Conservation (phyloP, 2,329 filamentous ascomycete genomes). For the Thermomyces lanuginosus region DNA sequence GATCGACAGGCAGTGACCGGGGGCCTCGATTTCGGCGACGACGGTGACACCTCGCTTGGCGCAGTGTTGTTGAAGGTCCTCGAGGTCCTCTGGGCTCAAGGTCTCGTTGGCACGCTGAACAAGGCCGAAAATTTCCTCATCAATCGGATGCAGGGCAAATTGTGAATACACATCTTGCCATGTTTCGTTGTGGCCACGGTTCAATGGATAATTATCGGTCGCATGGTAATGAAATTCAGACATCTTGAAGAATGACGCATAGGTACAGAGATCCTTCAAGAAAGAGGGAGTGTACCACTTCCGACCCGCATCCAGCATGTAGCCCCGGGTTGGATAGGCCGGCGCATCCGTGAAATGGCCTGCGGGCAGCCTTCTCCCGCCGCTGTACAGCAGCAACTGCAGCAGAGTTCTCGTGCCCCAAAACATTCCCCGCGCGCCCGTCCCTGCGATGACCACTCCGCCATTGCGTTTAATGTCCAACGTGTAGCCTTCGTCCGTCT, state of each 20-base stretch:
- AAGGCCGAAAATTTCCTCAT: slow-evolving; percentile 32
- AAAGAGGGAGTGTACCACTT: slow-evolving; percentile 42
- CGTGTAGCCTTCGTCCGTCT: slow-evolving; percentile 36
- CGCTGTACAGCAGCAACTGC: slow-evolving; percentile 31
- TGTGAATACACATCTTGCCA: slow-evolving; percentile 37
- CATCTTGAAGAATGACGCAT: slow-evolving; percentile 46
- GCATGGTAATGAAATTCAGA: slow-evolving; percentile 44
- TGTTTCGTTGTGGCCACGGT: slow-evolving; percentile 32
- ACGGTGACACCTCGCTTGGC: slow-evolving; percentile 41
- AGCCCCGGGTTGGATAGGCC: slow-evolving; percentile 35
- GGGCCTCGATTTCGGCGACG: slow-evolving; percentile 44
- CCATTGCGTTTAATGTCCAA: slow-evolving; percentile 20
- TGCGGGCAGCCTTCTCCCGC: slow-evolving; percentile 22
- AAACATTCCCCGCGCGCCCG: slow-evolving; percentile 40
- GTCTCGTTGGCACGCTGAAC: slow-evolving; percentile 39
- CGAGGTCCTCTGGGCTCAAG: slow-evolving; percentile 36
- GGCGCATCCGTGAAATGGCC: slow-evolving; percentile 35
- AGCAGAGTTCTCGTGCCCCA: slow-evolving; percentile 42
- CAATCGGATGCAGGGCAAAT: slow-evolving; percentile 39
- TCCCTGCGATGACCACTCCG: slow-evolving; percentile 33
- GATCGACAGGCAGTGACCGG: slow-evolving; percentile 40
- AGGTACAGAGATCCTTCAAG: slow-evolving; percentile 41
- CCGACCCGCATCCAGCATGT: slow-evolving; percentile 38
- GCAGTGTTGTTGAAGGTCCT: slow-evolving; percentile 37
- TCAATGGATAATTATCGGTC: slow-evolving; percentile 40